These are phyloP conservation scores for Aspergillus homomorphus DNA, from an alignment of 495 filamentous ascomycete genomes.

Conservation along the genomic window DNA sequence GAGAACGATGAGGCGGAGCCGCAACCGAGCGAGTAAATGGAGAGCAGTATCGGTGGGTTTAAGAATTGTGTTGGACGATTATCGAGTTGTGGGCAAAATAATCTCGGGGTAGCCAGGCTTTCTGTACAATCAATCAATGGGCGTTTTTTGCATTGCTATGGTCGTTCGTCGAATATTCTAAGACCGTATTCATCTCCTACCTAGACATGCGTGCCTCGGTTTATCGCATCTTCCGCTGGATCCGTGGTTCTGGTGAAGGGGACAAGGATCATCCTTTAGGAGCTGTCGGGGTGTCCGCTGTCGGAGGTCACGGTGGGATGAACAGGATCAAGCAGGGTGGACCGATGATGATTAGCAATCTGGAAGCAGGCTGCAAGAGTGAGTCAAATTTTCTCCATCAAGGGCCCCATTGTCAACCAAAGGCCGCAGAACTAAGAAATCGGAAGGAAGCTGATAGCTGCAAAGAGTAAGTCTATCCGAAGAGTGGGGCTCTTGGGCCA, in stretches of 20 bases:
- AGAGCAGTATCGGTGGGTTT: neutral
- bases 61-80: neutral
- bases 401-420: neutral
- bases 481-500: slow-evolving; percentile 8
- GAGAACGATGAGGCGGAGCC: slow-evolving; percentile 12
- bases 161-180: neutral
- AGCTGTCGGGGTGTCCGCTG: too few relatives aligned
- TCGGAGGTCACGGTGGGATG: too few relatives aligned
- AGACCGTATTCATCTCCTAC: too few relatives aligned
- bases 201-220: too few relatives aligned
- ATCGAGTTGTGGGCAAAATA: slow-evolving; percentile 3
- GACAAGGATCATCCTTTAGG: too few relatives aligned
- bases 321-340: too few relatives aligned
- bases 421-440: neutral
- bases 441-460: slow-evolving; percentile 1
- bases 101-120: slow-evolving; percentile 10
- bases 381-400: neutral
- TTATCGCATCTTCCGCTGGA: neutral
- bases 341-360: neutral
- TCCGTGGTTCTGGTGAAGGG: neutral
- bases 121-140: slow-evolving; percentile 25
- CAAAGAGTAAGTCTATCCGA: slow-evolving; percentile 39
- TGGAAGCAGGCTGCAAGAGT: neutral
- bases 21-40: slow-evolving; percentile 15
- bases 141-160: neutral